Base-by-base conservation (phyloP, 306 rosid genomes). In the Malus orientalis region DNA sequence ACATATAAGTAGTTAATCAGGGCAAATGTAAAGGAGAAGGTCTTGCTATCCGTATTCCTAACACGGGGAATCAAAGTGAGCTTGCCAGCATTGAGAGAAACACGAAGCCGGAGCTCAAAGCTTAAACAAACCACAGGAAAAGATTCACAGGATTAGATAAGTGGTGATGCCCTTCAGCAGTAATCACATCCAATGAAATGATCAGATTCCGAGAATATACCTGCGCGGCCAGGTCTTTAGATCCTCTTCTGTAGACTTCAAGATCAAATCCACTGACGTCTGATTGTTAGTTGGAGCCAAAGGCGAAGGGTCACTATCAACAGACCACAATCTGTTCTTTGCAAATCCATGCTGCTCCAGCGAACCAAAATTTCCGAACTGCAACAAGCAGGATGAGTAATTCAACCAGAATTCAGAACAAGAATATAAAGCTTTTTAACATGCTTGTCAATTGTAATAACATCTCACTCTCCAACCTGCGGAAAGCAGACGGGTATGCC, bases 401-500 rank as follows among this genome's bases (percentile, higher is more conserved):
- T 55, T 18, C n/a, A 69, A 66, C 33, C 74, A 62, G 44, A 4
- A 38, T 38, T 38, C 11, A 7, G 6, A 78, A 19, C 51, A 69
- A 47, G 60, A 42, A 42, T 30, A 44, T 45, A 38, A 63, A 72
- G 42, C 70, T 53, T 74, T 14, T 51, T 51, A 69, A 67, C 76
- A 63, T 60, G 79, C 67, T 38, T 38, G 44, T 38, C 44, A 38
- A 38, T 57, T 14, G 51, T 16, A 68, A 9, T 23, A 30, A 47
- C 70, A 32, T 80, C 42, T 49, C 62, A 57, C 25, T 80, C 25
- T 7, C 85, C 66, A 70, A 91, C 97, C 93, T 82, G 79, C 38
- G 91, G 91, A 73, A 89, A 85, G 81, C 86, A 86, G 49, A 87
- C 85, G 23, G 91, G 81, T 76, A 91, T 88, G 7, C 97, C 97